phyloP scores from a whole-genome alignment of 345 rosid genomes.

The Eutrema japonicum region DNA sequence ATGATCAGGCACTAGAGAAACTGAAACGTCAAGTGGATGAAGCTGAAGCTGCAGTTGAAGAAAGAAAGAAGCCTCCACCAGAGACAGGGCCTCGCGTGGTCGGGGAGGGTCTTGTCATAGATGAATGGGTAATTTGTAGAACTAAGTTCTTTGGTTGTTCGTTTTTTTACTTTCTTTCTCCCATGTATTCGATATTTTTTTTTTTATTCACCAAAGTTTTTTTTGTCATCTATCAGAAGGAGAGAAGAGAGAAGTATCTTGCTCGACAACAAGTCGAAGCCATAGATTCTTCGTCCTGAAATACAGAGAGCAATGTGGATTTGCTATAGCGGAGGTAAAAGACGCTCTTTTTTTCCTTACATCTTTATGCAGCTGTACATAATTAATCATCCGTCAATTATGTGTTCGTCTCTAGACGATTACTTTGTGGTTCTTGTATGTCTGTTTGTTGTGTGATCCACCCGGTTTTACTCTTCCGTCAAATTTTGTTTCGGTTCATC shows the following conservation, averaged over 20 bases:
- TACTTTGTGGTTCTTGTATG: constrained; percentile 28
- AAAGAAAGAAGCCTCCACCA: constrained; percentile 80
- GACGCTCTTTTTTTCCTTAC: constrained; percentile 1
- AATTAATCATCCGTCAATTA: constrained; percentile 29
- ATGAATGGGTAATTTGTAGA: constrained; percentile 78
- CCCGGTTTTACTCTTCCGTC: constrained; percentile 10
- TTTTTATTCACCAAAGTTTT: not conserved
- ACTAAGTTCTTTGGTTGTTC: not conserved
- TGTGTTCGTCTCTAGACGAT: constrained; percentile 18
- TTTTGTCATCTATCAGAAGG: constrained; percentile 61
- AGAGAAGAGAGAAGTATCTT: constrained; percentile 91
- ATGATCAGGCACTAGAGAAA: constrained; percentile 70
- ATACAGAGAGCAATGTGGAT: constrained; percentile 5
- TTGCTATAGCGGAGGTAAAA: constrained; percentile 25
- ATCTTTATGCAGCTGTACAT: constrained; percentile 39
- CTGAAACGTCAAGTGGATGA: constrained; percentile 82
- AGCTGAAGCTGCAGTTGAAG: constrained; percentile 94
- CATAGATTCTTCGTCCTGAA: constrained; percentile 39
- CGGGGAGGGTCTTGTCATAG: constrained; percentile 95
- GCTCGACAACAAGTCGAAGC: constrained; percentile 82
- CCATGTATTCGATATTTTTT: not conserved
- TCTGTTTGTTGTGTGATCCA: constrained; percentile 27
- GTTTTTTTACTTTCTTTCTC: not conserved
- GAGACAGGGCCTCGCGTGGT: constrained; percentile 78
- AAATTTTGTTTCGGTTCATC: constrained; percentile 31